Evolutionary conservation across 441 rosid genomes (phyloP).

Genomic region (Corymbia calophylla): DNA sequence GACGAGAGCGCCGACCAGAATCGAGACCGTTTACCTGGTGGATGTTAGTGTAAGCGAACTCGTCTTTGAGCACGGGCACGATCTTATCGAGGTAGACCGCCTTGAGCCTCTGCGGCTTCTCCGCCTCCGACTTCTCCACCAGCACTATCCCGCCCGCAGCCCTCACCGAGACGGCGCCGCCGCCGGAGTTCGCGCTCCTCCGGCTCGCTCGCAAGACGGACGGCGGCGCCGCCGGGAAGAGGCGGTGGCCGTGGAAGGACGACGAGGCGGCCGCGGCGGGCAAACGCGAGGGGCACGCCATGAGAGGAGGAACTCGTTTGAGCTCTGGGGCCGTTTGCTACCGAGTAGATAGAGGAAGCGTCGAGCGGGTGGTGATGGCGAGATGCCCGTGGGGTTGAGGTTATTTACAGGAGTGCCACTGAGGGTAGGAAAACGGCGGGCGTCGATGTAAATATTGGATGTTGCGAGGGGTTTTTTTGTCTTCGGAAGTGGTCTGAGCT

Average conservation of each 20-base stretch:
- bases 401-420: neutral
- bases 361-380: neutral
- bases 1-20: neutral
- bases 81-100: constrained; percentile 74
- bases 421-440: neutral
- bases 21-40: constrained; percentile 44
- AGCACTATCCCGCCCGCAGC: constrained; percentile 43
- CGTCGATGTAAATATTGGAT: neutral
- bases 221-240: constrained; percentile 18
- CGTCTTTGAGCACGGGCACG: constrained; percentile 72
- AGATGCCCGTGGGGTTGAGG: neutral
- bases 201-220: constrained; percentile 22
- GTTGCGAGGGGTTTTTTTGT: neutral
- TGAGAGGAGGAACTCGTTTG: neutral
- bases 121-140: constrained; percentile 81
- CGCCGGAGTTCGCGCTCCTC: constrained; percentile 18
- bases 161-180: constrained; percentile 34
- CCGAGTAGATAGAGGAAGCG: neutral
- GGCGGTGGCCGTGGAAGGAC: constrained; percentile 49
- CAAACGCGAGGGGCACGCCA: constrained; percentile 37
- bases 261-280: constrained; percentile 38
- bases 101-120: constrained; percentile 55
- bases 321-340: neutral
- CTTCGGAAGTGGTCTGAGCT: neutral
- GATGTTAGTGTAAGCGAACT: constrained; percentile 69